These are phyloP conservation scores for Verticillium nonalfalfae DNA, from an alignment of 2,329 filamentous ascomycete genomes.

Conservation along the genomic window DNA sequence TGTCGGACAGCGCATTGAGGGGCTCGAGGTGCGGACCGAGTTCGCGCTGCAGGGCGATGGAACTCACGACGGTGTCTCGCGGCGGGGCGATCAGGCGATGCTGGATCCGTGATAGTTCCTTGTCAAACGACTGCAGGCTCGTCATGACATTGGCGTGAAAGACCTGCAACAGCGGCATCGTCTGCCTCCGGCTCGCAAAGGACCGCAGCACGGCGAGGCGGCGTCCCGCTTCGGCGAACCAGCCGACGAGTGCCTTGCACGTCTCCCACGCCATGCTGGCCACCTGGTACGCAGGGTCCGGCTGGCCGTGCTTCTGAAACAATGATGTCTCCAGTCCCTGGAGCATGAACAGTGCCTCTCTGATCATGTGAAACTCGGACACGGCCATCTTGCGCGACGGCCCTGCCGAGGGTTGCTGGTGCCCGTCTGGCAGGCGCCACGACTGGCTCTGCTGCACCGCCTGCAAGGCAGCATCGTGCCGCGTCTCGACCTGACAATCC, in stretches of 20 bases:
- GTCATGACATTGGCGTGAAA: conserved; percentile 59
- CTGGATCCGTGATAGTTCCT: conserved; percentile 52
- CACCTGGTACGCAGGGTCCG: conserved; percentile 37
- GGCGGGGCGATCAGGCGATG: conserved; percentile 48
- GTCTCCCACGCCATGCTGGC: conserved; percentile 42
- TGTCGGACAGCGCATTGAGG: conserved; percentile 52
- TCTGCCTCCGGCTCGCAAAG: conserved; percentile 36
- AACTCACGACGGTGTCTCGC: conserved; percentile 55
- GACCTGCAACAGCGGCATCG: conserved; percentile 59
- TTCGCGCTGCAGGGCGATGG: conserved; percentile 55
- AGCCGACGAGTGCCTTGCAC: conserved; percentile 38
- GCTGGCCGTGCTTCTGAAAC: conserved; percentile 43
- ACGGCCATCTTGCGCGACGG: conserved; percentile 7
- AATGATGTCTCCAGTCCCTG: conserved; percentile 69
- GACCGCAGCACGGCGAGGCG: conserved; percentile 37
- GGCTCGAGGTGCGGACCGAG: conserved; percentile 46
- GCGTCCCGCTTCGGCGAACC: conserved; percentile 40
- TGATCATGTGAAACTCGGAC: conserved; percentile 8
- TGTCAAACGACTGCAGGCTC: conserved; percentile 53
- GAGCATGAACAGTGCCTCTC: conserved; percentile 71
- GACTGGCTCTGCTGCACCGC: conserved; percentile 34
- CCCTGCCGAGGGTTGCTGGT: not conserved
- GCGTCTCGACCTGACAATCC: conserved; percentile 21
- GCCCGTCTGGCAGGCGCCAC: conserved; percentile 29
- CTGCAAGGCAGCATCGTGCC: conserved; percentile 21